phyloP scores from a whole-genome alignment of 495 filamentous ascomycete species.

The Neurospora sp. region DNA sequence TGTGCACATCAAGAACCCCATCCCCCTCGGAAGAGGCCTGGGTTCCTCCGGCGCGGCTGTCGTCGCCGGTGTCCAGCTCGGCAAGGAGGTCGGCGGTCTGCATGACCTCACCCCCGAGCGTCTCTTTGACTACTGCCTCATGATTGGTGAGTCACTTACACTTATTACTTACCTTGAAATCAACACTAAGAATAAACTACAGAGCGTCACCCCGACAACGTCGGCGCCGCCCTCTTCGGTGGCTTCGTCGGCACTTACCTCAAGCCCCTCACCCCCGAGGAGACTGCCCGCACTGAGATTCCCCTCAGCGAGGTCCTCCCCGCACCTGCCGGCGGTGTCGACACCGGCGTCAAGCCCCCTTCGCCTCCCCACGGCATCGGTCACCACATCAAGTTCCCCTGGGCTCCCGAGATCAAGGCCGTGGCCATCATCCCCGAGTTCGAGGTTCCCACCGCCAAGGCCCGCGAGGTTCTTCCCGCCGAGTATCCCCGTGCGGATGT shows the following conservation, averaged over 20 bases:
- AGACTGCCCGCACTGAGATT: slow-evolving; percentile 80
- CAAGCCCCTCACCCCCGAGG: slow-evolving; percentile 76
- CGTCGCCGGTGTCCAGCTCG: slow-evolving; percentile 84
- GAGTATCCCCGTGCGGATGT: slow-evolving; percentile 69
- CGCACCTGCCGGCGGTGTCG: slow-evolving; percentile 71
- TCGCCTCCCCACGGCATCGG: slow-evolving; percentile 85
- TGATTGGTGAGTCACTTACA: slow-evolving; percentile 53
- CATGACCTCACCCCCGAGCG: slow-evolving; percentile 66
- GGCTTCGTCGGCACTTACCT: slow-evolving; percentile 96
- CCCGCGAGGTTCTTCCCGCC: slow-evolving; percentile 69
- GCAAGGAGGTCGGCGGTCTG: slow-evolving; percentile 77
- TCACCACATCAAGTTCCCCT: slow-evolving; percentile 84
- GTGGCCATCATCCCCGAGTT: slow-evolving; percentile 93
- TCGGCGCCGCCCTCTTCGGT: slow-evolving; percentile 87
- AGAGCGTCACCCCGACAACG: slow-evolving; percentile 95
- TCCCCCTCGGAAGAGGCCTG: slow-evolving; percentile 80
- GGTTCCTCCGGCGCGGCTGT: slow-evolving; percentile 92
- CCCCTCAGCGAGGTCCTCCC: slow-evolving; percentile 91
- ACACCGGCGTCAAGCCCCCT: slow-evolving; percentile 74
- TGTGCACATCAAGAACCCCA: slow-evolving; percentile 87
- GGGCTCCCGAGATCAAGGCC: slow-evolving; percentile 88
- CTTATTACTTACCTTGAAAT: too few species aligned
- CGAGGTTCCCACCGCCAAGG: slow-evolving; percentile 80
- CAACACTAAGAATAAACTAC: too few species aligned
- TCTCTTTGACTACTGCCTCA: slow-evolving; percentile 88